Evolutionary conservation across 768 basidiomycete species (phyloP).

Genomic region (Leccinum incarnatum): DNA sequence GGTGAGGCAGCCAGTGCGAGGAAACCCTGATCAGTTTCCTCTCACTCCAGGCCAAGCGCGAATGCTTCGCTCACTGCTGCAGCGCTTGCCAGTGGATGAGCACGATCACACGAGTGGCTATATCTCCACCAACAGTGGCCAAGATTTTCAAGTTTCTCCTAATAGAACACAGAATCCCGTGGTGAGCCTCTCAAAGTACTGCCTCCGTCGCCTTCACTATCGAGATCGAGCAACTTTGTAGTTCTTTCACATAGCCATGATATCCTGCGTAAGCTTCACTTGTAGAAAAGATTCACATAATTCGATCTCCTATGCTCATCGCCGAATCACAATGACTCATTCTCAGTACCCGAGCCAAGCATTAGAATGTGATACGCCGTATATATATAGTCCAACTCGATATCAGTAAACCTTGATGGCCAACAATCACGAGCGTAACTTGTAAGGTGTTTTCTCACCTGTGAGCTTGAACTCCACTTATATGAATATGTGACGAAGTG

Average conservation of each 20-base stretch:
- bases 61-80: slow-evolving; percentile 4
- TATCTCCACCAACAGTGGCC: slow-evolving; percentile 65
- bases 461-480: background rate
- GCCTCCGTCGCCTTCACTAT: background rate
- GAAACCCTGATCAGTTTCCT: background rate
- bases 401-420: background rate
- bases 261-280: background rate
- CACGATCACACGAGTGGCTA: slow-evolving; percentile 76
- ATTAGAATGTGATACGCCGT: background rate
- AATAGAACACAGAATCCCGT: background rate
- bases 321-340: background rate
- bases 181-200: background rate
- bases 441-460: background rate
- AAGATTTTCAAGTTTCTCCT: slow-evolving; percentile 48
- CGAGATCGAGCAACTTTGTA: background rate
- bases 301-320: background rate
- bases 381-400: background rate
- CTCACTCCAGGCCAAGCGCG: background rate
- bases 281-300: background rate
- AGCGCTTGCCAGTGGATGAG: slow-evolving; percentile 60
- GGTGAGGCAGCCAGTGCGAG: background rate
- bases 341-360: background rate
- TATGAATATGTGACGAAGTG: background rate
- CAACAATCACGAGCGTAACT: background rate
- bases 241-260: background rate